phyloP scores from a whole-genome alignment of 331 rosid genomes.

The Ulmus americana region DNA sequence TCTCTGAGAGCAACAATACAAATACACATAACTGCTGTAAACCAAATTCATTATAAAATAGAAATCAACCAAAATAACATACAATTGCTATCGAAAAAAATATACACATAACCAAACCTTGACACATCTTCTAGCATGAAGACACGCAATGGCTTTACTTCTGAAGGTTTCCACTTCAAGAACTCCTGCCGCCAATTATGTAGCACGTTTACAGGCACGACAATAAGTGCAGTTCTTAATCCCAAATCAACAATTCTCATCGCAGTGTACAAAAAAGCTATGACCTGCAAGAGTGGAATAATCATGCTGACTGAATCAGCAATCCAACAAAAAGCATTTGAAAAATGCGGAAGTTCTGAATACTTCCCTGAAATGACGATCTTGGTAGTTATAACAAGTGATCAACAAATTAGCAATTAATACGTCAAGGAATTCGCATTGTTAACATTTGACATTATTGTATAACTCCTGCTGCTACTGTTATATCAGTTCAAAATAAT shows the following conservation, averaged over 20 bases:
- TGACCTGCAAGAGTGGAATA: conserved; percentile 53
- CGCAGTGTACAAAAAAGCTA: conserved; percentile 88
- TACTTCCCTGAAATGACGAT: background rate
- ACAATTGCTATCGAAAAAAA: background rate
- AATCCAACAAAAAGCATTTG: conserved; percentile 17
- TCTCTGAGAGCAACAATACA: background rate
- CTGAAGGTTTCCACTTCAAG: conserved; percentile 85
- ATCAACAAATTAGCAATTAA: background rate
- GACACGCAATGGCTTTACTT: conserved; percentile 65
- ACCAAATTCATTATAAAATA: conserved; percentile 1
- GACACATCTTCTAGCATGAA: conserved; percentile 90
- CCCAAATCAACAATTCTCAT: conserved; percentile 87
- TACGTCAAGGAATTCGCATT: background rate
- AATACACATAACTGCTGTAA: background rate
- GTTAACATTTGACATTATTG: no score
- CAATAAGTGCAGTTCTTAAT: conserved; percentile 78
- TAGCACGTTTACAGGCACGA: conserved; percentile 89
- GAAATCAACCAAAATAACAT: background rate
- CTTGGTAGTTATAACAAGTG: background rate
- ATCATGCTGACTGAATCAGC: conserved; percentile 20
- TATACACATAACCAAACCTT: conserved; percentile 42
- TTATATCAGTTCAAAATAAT: no score
- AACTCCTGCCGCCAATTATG: conserved; percentile 98
- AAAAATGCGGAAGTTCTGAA: background rate
- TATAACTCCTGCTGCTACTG: background rate